phyloP scores from a whole-genome alignment of 129 eudicot genomes.

The Helianthus tuberosus region DNA sequence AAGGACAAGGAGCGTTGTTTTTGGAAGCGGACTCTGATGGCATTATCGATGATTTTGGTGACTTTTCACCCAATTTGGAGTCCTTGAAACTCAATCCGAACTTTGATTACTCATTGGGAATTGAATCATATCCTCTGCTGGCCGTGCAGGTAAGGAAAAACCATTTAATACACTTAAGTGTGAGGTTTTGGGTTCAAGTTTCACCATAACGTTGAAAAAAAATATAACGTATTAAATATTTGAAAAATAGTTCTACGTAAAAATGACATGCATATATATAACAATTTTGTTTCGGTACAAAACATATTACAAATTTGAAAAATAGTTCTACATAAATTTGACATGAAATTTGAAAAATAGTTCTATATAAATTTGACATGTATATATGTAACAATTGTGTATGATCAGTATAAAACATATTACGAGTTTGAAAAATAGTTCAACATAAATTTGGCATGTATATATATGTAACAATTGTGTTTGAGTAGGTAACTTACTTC shows the following conservation, averaged over 20 bases:
- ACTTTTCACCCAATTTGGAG: slow-evolving; percentile 16
- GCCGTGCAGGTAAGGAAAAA: neutral
- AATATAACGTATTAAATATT: too few relatives aligned
- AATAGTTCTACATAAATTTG: too few relatives aligned
- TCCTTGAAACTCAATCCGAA: neutral
- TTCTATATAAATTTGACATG: too few relatives aligned
- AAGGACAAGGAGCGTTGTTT: slow-evolving; percentile 16
- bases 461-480: too few relatives aligned
- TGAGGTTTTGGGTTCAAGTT: too few relatives aligned
- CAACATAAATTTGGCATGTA: neutral
- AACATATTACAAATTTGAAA: too few relatives aligned
- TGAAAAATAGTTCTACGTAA: neutral
- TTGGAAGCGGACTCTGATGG: neutral
- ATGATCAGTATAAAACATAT: neutral
- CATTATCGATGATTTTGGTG: slow-evolving; percentile 17
- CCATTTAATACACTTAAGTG: too few relatives aligned
- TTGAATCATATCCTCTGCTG: neutral
- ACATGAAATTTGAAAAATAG: too few relatives aligned
- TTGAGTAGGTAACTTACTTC: slow-evolving; percentile 24
- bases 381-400: too few relatives aligned
- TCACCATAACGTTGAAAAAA: too few relatives aligned
- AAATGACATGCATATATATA: neutral
- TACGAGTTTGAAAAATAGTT: neutral
- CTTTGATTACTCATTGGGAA: slow-evolving; percentile 3
- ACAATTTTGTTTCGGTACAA: too few relatives aligned